Evolutionary conservation across 2,329 filamentous ascomycete genomes (phyloP).

Genomic region (Xylaria sp.): DNA sequence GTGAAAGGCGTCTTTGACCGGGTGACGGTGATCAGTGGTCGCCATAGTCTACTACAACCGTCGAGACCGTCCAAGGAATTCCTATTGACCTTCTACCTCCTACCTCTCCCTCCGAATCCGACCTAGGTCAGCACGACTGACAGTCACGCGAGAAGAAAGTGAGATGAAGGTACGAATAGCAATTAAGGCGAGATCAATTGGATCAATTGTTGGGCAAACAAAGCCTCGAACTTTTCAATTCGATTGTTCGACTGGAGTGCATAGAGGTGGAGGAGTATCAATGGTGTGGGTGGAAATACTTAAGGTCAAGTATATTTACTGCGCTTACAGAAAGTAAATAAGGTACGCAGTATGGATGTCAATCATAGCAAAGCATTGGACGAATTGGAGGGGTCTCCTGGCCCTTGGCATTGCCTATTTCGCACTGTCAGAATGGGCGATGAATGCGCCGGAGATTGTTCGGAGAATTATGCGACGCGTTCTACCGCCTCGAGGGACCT

Average conservation of each 20-base stretch:
- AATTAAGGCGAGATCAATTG: neutral
- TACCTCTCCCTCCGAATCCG: neutral
- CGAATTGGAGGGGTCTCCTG: neutral
- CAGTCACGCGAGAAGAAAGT: neutral
- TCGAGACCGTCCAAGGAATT: too few species aligned
- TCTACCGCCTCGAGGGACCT: slow-evolving; percentile 3
- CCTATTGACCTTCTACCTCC: neutral
- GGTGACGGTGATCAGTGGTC: slow-evolving; percentile 34
- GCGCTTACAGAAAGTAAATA: neutral
- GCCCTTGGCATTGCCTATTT: too few species aligned
- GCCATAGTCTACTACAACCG: too few species aligned
- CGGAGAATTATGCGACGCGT: slow-evolving; percentile 14
- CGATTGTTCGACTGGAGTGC: neutral
- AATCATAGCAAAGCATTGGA: neutral
- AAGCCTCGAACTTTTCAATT: neutral
- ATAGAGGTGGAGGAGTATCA: neutral
- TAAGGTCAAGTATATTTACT: too few species aligned
- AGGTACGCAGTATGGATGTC: too few species aligned
- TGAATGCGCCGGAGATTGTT: slow-evolving; percentile 11
- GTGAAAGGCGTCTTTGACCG: slow-evolving; percentile 38
- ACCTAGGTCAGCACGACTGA: neutral
- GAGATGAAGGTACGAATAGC: neutral
- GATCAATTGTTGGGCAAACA: neutral
- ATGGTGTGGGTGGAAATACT: neutral
- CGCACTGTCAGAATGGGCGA: too few species aligned